Evolutionary conservation across 805 yeast genomes (phyloP), one percentile per base, ranked within the genome.

Genomic region (Kluyveromyces siamensis): DNA sequence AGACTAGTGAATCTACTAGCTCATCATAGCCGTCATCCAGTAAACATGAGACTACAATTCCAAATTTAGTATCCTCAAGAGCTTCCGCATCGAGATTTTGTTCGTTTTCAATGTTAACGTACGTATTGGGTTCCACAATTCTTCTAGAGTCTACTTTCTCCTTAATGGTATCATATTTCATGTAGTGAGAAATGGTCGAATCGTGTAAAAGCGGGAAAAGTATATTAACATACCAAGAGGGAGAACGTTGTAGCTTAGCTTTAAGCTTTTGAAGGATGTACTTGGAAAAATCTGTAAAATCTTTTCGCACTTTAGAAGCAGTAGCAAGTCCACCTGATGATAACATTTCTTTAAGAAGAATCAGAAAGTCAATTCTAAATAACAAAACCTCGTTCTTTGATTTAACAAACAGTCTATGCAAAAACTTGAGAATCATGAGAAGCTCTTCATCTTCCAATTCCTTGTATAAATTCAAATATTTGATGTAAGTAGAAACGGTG

Each of bases 281-380:
- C 19, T 73, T 72, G 36, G 85, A 68, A 55, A 91, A 81, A 42
- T 80, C 77, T 37, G 80, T 82, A 11, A 84, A 75, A 48, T 83
- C 88, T 30, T 69, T 71, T 50, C 87, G 70, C 4, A 80, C 70
- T 17, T 64, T 60, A 0, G 80, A 66, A 0, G 66, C 53, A 41
- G 68, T 63, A 1, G 80, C 73, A 16, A 81, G 65, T 7, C 82
- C 80, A 33, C 69, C 69, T 37, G 72, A 73, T 11, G 80, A 68
- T 7, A 84, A 66, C 56, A 84, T 68, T 27, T 75, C 71, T 57
- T 80, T 75, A 0, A 86, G 60, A 2, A 76, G 59, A 14, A 73
- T 61, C 75, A 91, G 76, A 59, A 93, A 80, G 61, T 90, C 96
- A 35, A 93, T 60, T 45, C 96, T 70, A 56, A 74, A 82, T 35